A percentile compares a stretch with the other conserved stretches of the same genome.
Evolutionary conservation across 2,329 filamentous ascomycete genomes (phyloP).

Genomic region (Colletotrichum ledebouriae): DNA sequence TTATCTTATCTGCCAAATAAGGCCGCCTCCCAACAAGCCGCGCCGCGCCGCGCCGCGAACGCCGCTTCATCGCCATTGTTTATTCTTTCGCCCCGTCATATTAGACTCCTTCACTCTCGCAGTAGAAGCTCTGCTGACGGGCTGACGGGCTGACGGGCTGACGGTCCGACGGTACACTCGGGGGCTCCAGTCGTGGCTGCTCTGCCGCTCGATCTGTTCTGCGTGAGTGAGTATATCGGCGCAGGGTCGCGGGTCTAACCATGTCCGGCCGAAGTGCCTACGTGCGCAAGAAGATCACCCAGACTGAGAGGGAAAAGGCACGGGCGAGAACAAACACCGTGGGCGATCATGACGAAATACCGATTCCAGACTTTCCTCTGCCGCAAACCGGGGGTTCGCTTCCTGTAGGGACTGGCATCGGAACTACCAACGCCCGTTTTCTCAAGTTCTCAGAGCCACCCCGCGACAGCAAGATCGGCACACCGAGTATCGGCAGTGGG

Average conservation of each 20-base stretch:
- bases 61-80: constrained; percentile 7
- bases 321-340: constrained; percentile 54
- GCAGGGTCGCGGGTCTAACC: constrained; percentile 29
- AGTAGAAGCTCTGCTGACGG: background rate
- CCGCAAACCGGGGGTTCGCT: constrained; percentile 52
- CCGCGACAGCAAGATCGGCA: constrained; percentile 48
- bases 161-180: background rate
- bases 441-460: constrained; percentile 60
- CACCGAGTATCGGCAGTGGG: constrained; percentile 53
- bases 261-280: constrained; percentile 72
- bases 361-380: constrained; percentile 54
- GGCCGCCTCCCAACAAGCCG: constrained; percentile 1
- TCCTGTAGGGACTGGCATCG: constrained; percentile 54
- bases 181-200: constrained; percentile 3
- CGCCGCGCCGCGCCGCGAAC: too few species aligned
- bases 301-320: constrained; percentile 57
- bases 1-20: constrained; percentile 29
- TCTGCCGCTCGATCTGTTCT: background rate
- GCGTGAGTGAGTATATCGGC: constrained; percentile 1
- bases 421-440: constrained; percentile 58
- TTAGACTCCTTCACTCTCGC: background rate
- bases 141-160: background rate
- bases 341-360: constrained; percentile 54
- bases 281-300: constrained; percentile 70
- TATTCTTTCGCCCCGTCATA: background rate